Percentiles rank a stretch among this genome's conserved stretches.
Conservation (phyloP, 805 yeast species). For the Brettanomyces anomalus region DNA sequence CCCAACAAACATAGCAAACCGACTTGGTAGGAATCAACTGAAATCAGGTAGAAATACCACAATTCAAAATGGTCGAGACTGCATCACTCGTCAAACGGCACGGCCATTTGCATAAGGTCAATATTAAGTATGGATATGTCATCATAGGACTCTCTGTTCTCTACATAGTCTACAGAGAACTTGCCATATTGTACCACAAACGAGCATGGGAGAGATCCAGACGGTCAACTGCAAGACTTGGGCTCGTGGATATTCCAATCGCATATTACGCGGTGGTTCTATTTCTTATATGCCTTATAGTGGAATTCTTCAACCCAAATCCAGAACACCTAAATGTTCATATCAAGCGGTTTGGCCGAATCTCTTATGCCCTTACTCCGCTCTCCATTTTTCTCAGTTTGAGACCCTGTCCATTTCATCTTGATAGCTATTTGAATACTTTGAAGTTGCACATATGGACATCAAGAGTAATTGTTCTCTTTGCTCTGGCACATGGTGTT, state of each 20-base stretch:
- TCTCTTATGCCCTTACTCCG: constrained; percentile 50
- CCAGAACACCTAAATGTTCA: constrained; percentile 26
- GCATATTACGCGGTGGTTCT: constrained; percentile 15
- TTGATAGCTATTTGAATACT: constrained; percentile 43
- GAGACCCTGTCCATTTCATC: constrained; percentile 43
- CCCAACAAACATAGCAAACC: no score
- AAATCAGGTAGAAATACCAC: no score
- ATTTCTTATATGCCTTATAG: constrained; percentile 22
- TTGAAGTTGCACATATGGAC: constrained; percentile 64
- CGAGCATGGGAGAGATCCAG: constrained; percentile 31
- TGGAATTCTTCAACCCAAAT: constrained; percentile 29
- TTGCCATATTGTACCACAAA: constrained; percentile 25
- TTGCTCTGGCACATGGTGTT: constrained; percentile 41
- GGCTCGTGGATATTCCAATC: constrained; percentile 27
- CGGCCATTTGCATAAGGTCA: constrained; percentile 44
- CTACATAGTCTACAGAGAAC: constrained; percentile 29
- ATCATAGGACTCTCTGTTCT: constrained; percentile 33
- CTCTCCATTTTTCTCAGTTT: constrained; percentile 46
- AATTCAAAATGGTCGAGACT: no score
- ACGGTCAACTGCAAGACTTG: constrained; percentile 27
- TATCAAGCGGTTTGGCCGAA: constrained; percentile 52
- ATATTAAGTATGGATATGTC: constrained; percentile 52
- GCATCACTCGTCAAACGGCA: constrained; percentile 30
- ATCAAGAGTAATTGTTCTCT: constrained; percentile 43
- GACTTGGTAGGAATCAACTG: no score